Evolutionary conservation across 2,329 filamentous ascomycete species (phyloP).

Genomic region (Didymella lethalis): DNA sequence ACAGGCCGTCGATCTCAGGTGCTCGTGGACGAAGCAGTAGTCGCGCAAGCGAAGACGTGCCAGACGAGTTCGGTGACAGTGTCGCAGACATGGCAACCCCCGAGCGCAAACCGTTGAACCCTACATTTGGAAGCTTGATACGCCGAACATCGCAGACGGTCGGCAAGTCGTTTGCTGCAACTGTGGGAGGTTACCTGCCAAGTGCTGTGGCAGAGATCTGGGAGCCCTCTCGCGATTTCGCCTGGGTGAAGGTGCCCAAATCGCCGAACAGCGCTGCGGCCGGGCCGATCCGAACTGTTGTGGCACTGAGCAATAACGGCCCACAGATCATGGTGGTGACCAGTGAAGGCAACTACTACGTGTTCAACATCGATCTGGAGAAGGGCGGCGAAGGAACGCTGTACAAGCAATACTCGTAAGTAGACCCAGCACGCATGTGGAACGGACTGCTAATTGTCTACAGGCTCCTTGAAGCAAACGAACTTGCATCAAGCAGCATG

Average conservation of each 20-base stretch:
- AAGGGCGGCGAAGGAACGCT: constrained; percentile 91
- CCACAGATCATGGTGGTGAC: constrained; percentile 99
- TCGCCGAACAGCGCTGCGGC: constrained; percentile 48
- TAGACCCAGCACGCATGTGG: constrained; percentile 26
- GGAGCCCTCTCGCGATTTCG: constrained; percentile 94
- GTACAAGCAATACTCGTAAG: constrained; percentile 92
- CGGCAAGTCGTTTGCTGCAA: constrained; percentile 84
- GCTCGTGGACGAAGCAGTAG: constrained; percentile 54
- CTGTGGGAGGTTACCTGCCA: constrained; percentile 89
- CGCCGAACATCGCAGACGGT: constrained; percentile 95
- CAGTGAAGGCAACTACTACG: constrained; percentile 91
- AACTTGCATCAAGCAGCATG: constrained; percentile 42
- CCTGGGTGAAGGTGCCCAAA: constrained; percentile 91
- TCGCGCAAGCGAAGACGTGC: constrained; percentile 50
- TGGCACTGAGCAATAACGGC: constrained; percentile 93
- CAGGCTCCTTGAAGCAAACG: constrained; percentile 48
- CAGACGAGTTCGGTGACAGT: constrained; percentile 54
- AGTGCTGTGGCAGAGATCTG: constrained; percentile 96
- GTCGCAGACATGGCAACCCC: constrained; percentile 38
- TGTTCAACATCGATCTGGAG: constrained; percentile 95
- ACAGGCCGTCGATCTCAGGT: constrained; percentile 29
- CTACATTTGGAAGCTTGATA: constrained; percentile 87
- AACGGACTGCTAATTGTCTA: constrained; percentile 26
- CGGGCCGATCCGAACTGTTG: constrained; percentile 81
- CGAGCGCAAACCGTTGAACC: constrained; percentile 61